Conservation (phyloP, 2,329 filamentous ascomycete genomes). For the Magnaporthales sp. region DNA sequence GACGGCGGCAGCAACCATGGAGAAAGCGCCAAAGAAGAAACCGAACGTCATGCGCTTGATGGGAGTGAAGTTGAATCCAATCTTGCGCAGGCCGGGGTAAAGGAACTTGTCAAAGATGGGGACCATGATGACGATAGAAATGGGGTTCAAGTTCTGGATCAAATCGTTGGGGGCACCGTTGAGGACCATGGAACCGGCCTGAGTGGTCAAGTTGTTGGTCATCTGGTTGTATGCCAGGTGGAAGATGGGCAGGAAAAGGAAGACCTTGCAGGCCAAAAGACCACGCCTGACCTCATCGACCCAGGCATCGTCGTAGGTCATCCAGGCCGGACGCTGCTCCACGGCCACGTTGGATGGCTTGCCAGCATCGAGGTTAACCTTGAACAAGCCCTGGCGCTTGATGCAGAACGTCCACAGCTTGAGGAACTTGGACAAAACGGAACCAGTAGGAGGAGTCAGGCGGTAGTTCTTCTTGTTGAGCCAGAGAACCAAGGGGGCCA, state of each 20-base stretch:
- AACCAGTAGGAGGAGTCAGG: constrained; percentile 52
- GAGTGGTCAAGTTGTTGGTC: constrained; percentile 51
- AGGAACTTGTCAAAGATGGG: constrained; percentile 59
- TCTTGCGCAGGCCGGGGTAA: constrained; percentile 58
- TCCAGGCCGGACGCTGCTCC: constrained; percentile 55
- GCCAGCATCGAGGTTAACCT: constrained; percentile 58
- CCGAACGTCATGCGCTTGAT: constrained; percentile 67
- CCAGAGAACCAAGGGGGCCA: constrained; percentile 54
- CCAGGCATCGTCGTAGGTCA: constrained; percentile 33
- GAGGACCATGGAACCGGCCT: constrained; percentile 56
- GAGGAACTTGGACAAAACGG: constrained; percentile 57
- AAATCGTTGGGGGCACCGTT: constrained; percentile 71
- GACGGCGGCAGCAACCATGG: constrained; percentile 49
- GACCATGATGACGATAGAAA: constrained; percentile 66
- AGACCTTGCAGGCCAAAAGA: constrained; percentile 59
- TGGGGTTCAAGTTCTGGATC: constrained; percentile 64
- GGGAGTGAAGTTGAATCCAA: constrained; percentile 57
- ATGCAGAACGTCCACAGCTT: constrained; percentile 52
- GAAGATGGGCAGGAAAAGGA: constrained; percentile 50
- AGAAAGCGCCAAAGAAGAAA: constrained; percentile 53
- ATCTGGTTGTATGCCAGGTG: constrained; percentile 16
- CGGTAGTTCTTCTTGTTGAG: constrained; percentile 51
- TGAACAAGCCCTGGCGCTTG: constrained; percentile 49
- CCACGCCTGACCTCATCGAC: constrained; percentile 51
- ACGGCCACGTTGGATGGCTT: constrained; percentile 42